Evolutionary conservation across 2,329 filamentous ascomycete species (phyloP).

Genomic region (Clarireedia hainanense): DNA sequence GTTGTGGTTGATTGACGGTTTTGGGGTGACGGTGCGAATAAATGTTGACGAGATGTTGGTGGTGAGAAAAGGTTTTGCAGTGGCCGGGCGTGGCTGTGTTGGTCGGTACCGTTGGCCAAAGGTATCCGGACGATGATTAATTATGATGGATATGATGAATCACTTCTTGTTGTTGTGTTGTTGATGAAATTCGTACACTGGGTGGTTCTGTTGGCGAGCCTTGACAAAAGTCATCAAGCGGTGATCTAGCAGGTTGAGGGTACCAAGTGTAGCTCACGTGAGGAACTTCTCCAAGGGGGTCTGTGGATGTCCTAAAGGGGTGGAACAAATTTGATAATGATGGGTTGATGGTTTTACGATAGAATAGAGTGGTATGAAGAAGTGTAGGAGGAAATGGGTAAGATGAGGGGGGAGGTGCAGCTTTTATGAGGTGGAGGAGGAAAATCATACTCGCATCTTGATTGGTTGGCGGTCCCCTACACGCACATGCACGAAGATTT

Average conservation of each 20-base stretch:
- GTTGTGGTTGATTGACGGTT: background rate
- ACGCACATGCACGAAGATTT: slow-evolving; percentile 7
- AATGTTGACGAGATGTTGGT: background rate
- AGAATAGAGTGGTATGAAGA: slow-evolving; percentile 12
- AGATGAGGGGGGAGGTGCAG: slow-evolving; percentile 20
- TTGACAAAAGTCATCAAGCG: slow-evolving; percentile 17
- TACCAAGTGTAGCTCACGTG: slow-evolving; percentile 25
- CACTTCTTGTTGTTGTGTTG: slow-evolving; percentile 13
- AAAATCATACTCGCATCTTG: slow-evolving; percentile 7
- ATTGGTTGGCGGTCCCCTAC: slow-evolving; percentile 5
- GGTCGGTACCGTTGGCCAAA: background rate
- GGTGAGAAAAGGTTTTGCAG: slow-evolving; percentile 2
- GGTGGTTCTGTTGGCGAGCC: slow-evolving; percentile 18
- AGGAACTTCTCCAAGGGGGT: slow-evolving; percentile 18
- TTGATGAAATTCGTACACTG: slow-evolving; percentile 17
- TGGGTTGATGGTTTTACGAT: slow-evolving; percentile 20
- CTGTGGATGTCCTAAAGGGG: slow-evolving; percentile 17
- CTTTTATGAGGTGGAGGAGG: slow-evolving; percentile 20
- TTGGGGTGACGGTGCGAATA: background rate
- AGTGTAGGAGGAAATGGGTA: slow-evolving; percentile 25
- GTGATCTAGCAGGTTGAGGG: slow-evolving; percentile 25
- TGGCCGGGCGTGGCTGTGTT: background rate
- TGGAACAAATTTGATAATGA: slow-evolving; percentile 21
- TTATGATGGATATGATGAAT: slow-evolving; percentile 19
- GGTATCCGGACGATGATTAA: background rate